Conservation (phyloP, 352 stramenopile genomes). For the Synura sp. region DNA sequence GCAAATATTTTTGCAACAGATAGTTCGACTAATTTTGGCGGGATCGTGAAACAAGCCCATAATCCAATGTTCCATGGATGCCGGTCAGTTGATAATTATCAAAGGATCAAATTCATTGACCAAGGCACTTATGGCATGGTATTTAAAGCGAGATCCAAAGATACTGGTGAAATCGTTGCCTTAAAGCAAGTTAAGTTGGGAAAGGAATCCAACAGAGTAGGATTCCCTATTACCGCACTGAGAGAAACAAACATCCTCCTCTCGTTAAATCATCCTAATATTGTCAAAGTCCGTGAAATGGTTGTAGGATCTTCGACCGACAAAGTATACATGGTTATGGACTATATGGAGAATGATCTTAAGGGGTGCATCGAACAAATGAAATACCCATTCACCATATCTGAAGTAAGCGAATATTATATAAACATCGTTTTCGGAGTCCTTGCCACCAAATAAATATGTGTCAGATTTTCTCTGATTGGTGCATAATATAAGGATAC, state of each 20-base stretch:
- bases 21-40: too few species aligned
- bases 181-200: constrained; percentile 81
- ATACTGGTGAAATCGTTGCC: constrained; percentile 81
- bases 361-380: constrained; percentile 56
- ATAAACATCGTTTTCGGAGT: too few species aligned
- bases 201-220: constrained; percentile 76
- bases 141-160: constrained; percentile 82
- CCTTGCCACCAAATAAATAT: too few species aligned
- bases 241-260: constrained; percentile 98
- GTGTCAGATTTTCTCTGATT: too few species aligned
- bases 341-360: constrained; percentile 71
- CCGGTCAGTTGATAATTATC: constrained; percentile 88
- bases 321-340: constrained; percentile 79
- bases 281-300: constrained; percentile 81
- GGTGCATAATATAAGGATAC: too few species aligned
- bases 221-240: constrained; percentile 96
- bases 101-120: constrained; percentile 83
- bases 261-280: constrained; percentile 94
- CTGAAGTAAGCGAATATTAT: constrained; percentile 45
- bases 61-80: too few species aligned
- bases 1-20: too few species aligned
- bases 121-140: constrained; percentile 95
- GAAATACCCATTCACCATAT: constrained; percentile 24
- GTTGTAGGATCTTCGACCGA: constrained; percentile 61
- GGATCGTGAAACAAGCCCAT: too few species aligned